Evolutionary conservation across 768 basidiomycete genomes (phyloP), one percentile per base, ranked within the genome.

Genomic region (Crucibulum laeve): DNA sequence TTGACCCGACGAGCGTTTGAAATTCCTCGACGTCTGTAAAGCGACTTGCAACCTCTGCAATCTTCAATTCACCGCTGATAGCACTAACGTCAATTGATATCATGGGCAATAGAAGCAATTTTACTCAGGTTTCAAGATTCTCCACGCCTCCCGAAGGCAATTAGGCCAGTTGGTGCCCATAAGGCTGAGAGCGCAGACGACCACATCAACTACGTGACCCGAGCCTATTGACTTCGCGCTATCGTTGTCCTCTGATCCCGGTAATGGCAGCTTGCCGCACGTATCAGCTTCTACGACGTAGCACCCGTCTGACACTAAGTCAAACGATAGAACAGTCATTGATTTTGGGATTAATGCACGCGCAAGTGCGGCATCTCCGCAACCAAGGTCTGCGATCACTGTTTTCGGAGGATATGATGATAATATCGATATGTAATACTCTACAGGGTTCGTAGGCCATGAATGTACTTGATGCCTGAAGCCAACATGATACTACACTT

Each of bases 161-260:
- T 73, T 74, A n/a, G 89, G 77, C 96, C 96, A 99, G 58, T 99
- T 97, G 13, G 83, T 87, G 24, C 90, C 88, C 96, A 99, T 99
- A 49, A 99, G 71, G 56, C 94, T 97, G 51, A 99, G 73, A 18
- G 94, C 90, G 59, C 92, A 98, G 18, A 98, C 84, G 5, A 82
- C 92, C 4, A 91, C 83, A 58, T 99, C 94, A 2, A 92, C 90
- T 2, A 98, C 62, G 50, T 90, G 84, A 0, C 81, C 91, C 40
- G 77, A 74, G 22, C 77, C 80, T 25, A 68, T 62, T 4, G 64
- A 64, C 28, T 67, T 63, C 32, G 63, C 62, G 13, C 60, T 52
- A 4, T 62, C 67, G 14, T 48, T 55, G 19, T 68, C 68, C 48
- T 83, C 80, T 17, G 82, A 82, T 21, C 95, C 95, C 1, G 96